phyloP scores from a whole-genome alignment of 2,329 filamentous ascomycete genomes.

The Paraconiothyrium brasiliense region DNA sequence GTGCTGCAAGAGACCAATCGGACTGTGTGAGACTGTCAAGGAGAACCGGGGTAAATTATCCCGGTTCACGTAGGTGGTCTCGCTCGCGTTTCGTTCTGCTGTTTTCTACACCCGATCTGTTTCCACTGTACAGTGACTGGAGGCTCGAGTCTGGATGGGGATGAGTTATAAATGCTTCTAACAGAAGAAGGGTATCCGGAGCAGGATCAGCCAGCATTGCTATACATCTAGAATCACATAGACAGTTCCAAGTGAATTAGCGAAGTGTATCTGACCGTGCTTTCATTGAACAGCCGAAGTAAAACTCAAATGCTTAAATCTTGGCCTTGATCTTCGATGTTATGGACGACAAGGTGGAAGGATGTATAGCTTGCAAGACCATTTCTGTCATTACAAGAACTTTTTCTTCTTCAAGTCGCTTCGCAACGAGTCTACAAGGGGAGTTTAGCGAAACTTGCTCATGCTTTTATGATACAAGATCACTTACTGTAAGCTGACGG shows the following conservation, averaged over 20 bases:
- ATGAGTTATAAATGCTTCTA: constrained; percentile 21
- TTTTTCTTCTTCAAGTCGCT: constrained; percentile 55
- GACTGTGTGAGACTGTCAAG: constrained; percentile 3
- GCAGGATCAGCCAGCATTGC: constrained; percentile 22
- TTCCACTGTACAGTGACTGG: constrained; percentile 17
- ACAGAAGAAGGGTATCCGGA: constrained; percentile 25
- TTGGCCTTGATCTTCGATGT: constrained; percentile 10
- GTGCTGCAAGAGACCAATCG: constrained; percentile 20
- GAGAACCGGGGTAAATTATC: not conserved
- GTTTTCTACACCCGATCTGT: not conserved
- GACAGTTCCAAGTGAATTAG: not conserved
- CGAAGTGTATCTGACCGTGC: not conserved
- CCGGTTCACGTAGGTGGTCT: not conserved
- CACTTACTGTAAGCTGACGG: constrained; percentile 52
- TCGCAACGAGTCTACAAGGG: constrained; percentile 44
- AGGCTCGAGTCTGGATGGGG: constrained; percentile 9
- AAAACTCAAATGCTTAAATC: not conserved
- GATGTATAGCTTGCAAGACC: constrained; percentile 42
- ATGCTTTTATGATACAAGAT: not conserved
- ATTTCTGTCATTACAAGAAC: constrained; percentile 51
- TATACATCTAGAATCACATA: not conserved
- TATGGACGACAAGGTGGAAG: constrained; percentile 11
- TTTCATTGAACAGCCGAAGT: not conserved
- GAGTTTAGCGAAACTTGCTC: constrained; percentile 9
- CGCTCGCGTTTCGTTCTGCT: not conserved